Base-by-base conservation (phyloP, 2,329 filamentous ascomycete species). In the Verticillium tricorpus region DNA sequence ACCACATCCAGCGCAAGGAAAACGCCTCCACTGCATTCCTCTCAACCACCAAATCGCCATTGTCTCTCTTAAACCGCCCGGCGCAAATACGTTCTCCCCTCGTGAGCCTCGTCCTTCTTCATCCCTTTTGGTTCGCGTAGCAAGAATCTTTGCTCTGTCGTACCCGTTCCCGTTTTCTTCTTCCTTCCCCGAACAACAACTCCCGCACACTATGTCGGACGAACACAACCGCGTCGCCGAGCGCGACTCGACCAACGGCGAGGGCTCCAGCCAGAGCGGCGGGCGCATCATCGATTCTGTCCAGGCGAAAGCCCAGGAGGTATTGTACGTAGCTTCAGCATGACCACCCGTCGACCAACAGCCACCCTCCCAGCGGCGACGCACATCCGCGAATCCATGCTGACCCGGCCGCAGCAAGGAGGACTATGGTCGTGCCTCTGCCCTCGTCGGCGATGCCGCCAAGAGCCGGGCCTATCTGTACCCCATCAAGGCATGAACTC, bases 381-480 rank as follows among this genome's bases (percentile, higher is more conserved):
- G 19, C 14, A 40, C 37, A 17, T 40, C 2, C 12, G 22, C 14
- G 37, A 40, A 40, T 60, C 67, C 61, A 69, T 60, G 17, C 58
- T 62, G 59, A 64, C n/a, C 35, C 17, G 40, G 52, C 19, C 32
- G 50, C 65, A 87, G 85, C 54, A 80, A 85, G 65, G 88, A 93
- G 67, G 93, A 97, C 71, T 88, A 88, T 61, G 81, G 85, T 64
- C 86, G 88, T 65, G 84, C 90, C 61, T 86, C 80, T 67, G 75
- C 76, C 17, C 79, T 93, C 40, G 82, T 91, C 52, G 77, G 82
- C 50, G 86, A 92, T 69, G 91, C 92, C 35, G 85, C 88, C 59
- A 86, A 82, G 68, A 96, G 92, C 66, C 86, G 87, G 58, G 86
- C 93, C 14, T 68, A 68, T 57, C 59, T 96, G 65, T 97, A 97